These are phyloP conservation scores for Penicillium sp. DNA, from an alignment of 2,329 filamentous ascomycete genomes.

Conservation along the genomic window DNA sequence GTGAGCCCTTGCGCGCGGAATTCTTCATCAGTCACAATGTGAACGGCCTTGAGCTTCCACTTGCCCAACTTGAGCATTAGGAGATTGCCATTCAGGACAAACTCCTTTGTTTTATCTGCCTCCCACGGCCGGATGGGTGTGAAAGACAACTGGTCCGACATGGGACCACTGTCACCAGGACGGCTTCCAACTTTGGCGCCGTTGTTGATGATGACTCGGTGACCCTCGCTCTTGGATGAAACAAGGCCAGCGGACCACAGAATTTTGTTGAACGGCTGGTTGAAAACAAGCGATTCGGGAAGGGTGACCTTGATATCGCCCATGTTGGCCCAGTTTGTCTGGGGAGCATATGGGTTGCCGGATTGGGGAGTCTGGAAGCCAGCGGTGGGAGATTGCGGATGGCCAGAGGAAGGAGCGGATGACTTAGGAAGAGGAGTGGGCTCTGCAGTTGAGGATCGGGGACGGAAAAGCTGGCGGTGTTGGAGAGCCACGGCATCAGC, in stretches of 20 bases:
- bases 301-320: constrained; percentile 41
- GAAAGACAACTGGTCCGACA: constrained; percentile 50
- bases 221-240: constrained; percentile 51
- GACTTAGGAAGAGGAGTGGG: constrained; percentile 32
- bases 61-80: constrained; percentile 60
- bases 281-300: constrained; percentile 50
- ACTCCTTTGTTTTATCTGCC: constrained; percentile 46
- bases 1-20: constrained; percentile 48
- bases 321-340: constrained; percentile 41
- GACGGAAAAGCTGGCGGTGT: constrained; percentile 51
- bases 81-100: constrained; percentile 50
- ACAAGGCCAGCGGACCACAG: constrained; percentile 54
- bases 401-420: constrained; percentile 16
- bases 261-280: constrained; percentile 50
- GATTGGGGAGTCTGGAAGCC: constrained; percentile 32
- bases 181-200: constrained; percentile 52
- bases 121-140: constrained; percentile 48
- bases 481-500: constrained; percentile 62
- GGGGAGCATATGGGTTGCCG: constrained; percentile 41
- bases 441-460: constrained; percentile 33
- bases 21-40: constrained; percentile 54
- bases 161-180: constrained; percentile 39
- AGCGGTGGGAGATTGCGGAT: constrained; percentile 22
- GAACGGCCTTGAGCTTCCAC: constrained; percentile 58
- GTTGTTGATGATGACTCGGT: constrained; percentile 49